phyloP scores from a whole-genome alignment of 495 filamentous ascomycete species.

The Schizothecium vesticola region DNA sequence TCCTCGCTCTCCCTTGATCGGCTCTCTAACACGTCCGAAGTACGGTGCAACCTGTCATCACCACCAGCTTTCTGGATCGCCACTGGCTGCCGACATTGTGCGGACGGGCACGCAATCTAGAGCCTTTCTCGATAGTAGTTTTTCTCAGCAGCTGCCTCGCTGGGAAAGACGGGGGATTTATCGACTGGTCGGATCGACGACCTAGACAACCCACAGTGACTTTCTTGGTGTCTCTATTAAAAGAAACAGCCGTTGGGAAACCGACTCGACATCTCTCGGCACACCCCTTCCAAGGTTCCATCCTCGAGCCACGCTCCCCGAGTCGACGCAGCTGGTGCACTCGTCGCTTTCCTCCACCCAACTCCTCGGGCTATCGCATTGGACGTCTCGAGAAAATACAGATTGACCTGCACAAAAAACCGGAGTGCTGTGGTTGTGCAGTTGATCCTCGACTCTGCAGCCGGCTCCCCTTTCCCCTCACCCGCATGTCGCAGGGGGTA shows the following conservation, averaged over 20 bases:
- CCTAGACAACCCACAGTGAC: not conserved
- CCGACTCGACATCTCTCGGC: not conserved
- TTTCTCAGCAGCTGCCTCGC: slow-evolving; percentile 23
- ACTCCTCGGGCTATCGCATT: no score
- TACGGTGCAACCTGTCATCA: not conserved
- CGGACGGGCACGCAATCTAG: slow-evolving; percentile 11
- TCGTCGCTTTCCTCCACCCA: no score
- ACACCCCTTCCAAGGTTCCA: not conserved
- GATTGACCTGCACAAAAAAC: no score
- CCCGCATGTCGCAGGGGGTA: not conserved
- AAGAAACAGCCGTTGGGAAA: slow-evolving; percentile 15
- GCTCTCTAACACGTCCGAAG: not conserved
- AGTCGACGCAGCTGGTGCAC: no score
- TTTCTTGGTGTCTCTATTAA: slow-evolving; percentile 17
- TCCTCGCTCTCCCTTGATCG: not conserved
- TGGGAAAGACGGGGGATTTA: slow-evolving; percentile 22
- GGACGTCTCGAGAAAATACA: no score
- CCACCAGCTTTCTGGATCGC: not conserved
- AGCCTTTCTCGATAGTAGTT: slow-evolving; percentile 16
- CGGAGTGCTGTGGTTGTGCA: no score
- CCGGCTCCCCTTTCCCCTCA: not conserved
- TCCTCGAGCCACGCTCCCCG: not conserved
- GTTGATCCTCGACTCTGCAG: no score
- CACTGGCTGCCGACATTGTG: slow-evolving; percentile 3
- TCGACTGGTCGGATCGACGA: slow-evolving; percentile 13